These are phyloP conservation scores for Penicillium aurantiogriseum DNA, from an alignment of 2,329 filamentous ascomycete genomes.

Conservation along the genomic window DNA sequence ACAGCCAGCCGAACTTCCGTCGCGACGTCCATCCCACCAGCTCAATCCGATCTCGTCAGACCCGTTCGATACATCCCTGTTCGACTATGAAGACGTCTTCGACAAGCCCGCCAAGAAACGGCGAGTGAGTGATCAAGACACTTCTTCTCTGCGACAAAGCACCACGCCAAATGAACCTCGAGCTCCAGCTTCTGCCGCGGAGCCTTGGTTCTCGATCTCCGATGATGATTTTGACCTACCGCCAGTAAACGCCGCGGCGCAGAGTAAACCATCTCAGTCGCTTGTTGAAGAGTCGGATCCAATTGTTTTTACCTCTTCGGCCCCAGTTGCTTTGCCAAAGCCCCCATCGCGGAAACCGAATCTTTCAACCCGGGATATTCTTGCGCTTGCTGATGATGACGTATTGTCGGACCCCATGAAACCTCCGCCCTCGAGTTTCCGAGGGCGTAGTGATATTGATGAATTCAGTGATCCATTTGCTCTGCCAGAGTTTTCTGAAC, in stretches of 20 bases:
- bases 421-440: not conserved
- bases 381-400: slow-evolving; percentile 40
- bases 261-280: slow-evolving; percentile 9
- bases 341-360: slow-evolving; percentile 1
- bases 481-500: slow-evolving; percentile 27
- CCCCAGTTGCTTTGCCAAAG: slow-evolving; percentile 24
- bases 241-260: slow-evolving; percentile 9
- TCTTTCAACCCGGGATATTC: slow-evolving; percentile 22
- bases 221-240: slow-evolving; percentile 29
- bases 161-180: not conserved
- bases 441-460: slow-evolving; percentile 29
- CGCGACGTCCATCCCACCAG: slow-evolving; percentile 12
- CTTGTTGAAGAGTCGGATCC: slow-evolving; percentile 38
- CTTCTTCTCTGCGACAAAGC: slow-evolving; percentile 4
- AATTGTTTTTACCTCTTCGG: slow-evolving; percentile 46
- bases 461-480: slow-evolving; percentile 35
- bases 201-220: slow-evolving; percentile 28
- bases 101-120: slow-evolving; percentile 35
- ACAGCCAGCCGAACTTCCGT: slow-evolving; percentile 10
- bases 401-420: slow-evolving; percentile 14
- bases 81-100: slow-evolving; percentile 26
- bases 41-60: slow-evolving; percentile 25
- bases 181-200: not conserved
- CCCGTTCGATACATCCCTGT: slow-evolving; percentile 28
- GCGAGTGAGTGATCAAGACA: slow-evolving; percentile 27